Conservation (phyloP, 192 early-diverging fungal genomes). For the Fimicolochytrium jonesii region DNA sequence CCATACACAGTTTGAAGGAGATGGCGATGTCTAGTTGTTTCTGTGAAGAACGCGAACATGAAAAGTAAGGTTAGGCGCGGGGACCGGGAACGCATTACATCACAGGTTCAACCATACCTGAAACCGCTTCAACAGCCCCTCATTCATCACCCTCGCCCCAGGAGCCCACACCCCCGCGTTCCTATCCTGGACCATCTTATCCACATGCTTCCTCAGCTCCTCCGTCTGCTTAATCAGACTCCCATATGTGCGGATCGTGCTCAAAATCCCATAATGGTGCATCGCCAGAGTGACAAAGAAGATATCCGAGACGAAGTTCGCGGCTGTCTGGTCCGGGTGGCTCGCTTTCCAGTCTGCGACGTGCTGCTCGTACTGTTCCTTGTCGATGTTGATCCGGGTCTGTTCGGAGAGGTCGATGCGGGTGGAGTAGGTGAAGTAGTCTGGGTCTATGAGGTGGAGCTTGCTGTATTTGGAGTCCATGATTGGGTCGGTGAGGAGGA, state of each 20-base stretch:
- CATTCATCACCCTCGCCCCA: constrained; percentile 33
- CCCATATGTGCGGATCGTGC: constrained; percentile 65
- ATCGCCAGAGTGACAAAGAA: constrained; percentile 77
- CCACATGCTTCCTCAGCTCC: constrained; percentile 66
- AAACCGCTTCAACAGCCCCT: constrained; percentile 53
- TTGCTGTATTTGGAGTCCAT: constrained; percentile 71
- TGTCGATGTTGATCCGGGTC: constrained; percentile 76
- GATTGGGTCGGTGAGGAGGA: constrained; percentile 80
- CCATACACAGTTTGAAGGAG: constrained; percentile 63
- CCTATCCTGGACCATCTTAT: constrained; percentile 55
- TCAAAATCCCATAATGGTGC: constrained; percentile 77
- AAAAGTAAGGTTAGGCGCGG: neutral
- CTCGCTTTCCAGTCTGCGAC: constrained; percentile 30
- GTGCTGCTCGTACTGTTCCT: constrained; percentile 63
- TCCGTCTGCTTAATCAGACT: constrained; percentile 61
- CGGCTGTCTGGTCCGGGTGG: constrained; percentile 11
- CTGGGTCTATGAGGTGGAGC: constrained; percentile 69
- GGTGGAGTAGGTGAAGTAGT: constrained; percentile 60
- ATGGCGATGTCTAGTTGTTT: constrained; percentile 54
- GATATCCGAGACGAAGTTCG: constrained; percentile 86
- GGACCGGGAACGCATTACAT: neutral
- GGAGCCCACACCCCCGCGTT: constrained; percentile 36
- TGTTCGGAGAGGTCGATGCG: constrained; percentile 60
- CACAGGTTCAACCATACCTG: constrained; percentile 26
- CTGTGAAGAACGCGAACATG: constrained; percentile 23